Evolutionary conservation across 106 monocot species (phyloP).

Genomic region (Posidonia australis): DNA sequence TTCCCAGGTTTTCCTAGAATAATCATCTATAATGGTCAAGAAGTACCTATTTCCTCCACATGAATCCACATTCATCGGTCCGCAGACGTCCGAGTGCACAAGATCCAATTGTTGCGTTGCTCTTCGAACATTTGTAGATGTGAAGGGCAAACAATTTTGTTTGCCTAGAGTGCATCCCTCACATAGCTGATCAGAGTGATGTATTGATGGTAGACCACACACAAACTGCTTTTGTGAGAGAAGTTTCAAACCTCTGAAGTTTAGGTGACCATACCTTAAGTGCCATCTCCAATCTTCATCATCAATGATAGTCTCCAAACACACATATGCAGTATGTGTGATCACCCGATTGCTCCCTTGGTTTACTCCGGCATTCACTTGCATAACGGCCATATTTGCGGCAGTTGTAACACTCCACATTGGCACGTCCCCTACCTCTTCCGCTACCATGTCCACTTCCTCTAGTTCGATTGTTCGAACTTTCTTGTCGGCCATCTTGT

Average conservation of each 20-base stretch:
- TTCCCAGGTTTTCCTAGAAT: not conserved
- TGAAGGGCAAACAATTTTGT: not conserved
- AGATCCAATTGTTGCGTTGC: not conserved
- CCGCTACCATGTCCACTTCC: not conserved
- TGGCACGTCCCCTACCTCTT: not conserved
- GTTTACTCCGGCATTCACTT: not conserved
- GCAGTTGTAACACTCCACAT: not conserved
- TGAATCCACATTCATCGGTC: not conserved
- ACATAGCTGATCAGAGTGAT: not conserved
- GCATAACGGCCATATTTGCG: slow-evolving; percentile 5
- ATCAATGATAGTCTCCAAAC: not conserved
- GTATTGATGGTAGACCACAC: not conserved
- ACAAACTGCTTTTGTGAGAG: slow-evolving; percentile 7
- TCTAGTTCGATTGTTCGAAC: no score
- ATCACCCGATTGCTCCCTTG: no score
- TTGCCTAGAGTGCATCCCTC: not conserved
- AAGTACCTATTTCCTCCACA: not conserved
- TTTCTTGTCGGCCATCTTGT: no score
- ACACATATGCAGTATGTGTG: not conserved
- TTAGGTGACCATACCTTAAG: slow-evolving; percentile 10
- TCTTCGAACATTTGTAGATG: not conserved
- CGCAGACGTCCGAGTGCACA: slow-evolving; percentile 6
- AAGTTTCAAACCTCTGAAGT: not conserved
- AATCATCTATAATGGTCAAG: slow-evolving; percentile 12
- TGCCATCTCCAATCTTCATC: slow-evolving; percentile 7